Conservation (phyloP, 2,329 filamentous ascomycete genomes). For the Botrytis elliptica region DNA sequence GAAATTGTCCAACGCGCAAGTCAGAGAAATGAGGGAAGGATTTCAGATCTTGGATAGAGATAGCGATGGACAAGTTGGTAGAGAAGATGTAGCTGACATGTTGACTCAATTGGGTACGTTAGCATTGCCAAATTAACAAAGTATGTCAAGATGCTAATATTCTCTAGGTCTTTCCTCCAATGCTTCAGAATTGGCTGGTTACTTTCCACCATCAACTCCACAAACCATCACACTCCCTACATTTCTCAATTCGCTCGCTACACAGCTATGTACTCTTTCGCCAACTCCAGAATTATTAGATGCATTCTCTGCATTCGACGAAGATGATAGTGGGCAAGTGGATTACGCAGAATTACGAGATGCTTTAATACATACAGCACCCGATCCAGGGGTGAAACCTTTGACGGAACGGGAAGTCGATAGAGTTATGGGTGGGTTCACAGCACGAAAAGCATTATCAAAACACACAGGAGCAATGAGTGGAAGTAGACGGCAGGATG, state of each 20-base stretch:
- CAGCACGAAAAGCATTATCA: slow-evolving; percentile 77
- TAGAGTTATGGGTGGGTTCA: slow-evolving; percentile 82
- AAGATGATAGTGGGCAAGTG: slow-evolving; percentile 91
- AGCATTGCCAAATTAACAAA: not conserved
- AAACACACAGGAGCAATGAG: slow-evolving; percentile 49
- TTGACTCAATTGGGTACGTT: slow-evolving; percentile 73
- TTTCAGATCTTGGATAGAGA: slow-evolving; percentile 92
- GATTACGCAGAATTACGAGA: slow-evolving; percentile 80
- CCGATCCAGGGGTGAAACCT: slow-evolving; percentile 65
- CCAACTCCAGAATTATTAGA: slow-evolving; percentile 78
- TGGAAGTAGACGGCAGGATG: slow-evolving; percentile 68
- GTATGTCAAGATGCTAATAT: slow-evolving; percentile 6
- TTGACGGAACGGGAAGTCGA: slow-evolving; percentile 77
- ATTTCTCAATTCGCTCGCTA: slow-evolving; percentile 80
- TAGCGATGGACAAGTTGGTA: slow-evolving; percentile 78
- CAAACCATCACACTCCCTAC: slow-evolving; percentile 79
- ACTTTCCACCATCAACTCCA: slow-evolving; percentile 73
- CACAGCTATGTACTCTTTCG: slow-evolving; percentile 71
- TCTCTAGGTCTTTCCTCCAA: slow-evolving; percentile 68
- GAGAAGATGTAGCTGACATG: slow-evolving; percentile 84
- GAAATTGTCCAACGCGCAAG: slow-evolving; percentile 75
- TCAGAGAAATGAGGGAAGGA: slow-evolving; percentile 84
- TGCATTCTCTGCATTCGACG: slow-evolving; percentile 92
- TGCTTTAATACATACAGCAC: slow-evolving; percentile 76
- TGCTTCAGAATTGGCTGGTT: slow-evolving; percentile 68